Percentiles rank a stretch among this genome's conserved stretches.
Conservation (phyloP, 176 grass and related monocot genomes). For the Leersia perrieri region DNA sequence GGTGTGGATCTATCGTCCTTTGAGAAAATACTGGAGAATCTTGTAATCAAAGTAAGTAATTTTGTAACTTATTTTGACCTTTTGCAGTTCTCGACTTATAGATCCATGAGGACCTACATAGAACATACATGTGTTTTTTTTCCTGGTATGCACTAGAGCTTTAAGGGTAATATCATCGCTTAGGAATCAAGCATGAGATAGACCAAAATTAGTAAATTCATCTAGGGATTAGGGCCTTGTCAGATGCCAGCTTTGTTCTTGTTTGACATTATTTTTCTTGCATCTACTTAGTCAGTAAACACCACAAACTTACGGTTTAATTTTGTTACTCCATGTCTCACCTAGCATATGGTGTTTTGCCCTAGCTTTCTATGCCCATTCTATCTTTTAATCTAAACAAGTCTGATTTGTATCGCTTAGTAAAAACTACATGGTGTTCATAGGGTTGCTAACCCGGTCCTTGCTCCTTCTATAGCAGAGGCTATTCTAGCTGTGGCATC, state of each 20-base stretch:
- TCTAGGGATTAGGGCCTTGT: background rate
- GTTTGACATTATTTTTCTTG: background rate
- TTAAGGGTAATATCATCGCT: background rate
- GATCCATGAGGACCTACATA: background rate
- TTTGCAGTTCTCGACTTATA: background rate
- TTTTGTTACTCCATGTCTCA: background rate
- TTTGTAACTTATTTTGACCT: constrained; percentile 7
- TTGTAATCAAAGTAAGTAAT: constrained; percentile 78
- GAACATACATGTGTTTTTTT: background rate
- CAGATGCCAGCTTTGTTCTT: background rate
- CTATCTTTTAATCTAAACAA: background rate
- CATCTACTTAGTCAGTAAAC: background rate
- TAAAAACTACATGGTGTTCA: background rate
- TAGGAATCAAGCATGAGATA: background rate
- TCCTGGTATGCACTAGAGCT: background rate
- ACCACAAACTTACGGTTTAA: background rate
- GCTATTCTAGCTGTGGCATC: background rate
- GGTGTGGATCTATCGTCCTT: constrained; percentile 57
- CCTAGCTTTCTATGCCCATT: background rate
- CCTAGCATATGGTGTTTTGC: background rate
- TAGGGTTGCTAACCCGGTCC: background rate
- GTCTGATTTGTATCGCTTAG: background rate
- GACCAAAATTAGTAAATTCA: background rate
- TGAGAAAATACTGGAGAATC: constrained; percentile 71
- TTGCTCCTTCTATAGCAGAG: background rate